Evolutionary conservation across 2,329 filamentous ascomycete species (phyloP), one percentile per base, ranked within the genome.

Genomic region (Pezicula neosporulosa): DNA sequence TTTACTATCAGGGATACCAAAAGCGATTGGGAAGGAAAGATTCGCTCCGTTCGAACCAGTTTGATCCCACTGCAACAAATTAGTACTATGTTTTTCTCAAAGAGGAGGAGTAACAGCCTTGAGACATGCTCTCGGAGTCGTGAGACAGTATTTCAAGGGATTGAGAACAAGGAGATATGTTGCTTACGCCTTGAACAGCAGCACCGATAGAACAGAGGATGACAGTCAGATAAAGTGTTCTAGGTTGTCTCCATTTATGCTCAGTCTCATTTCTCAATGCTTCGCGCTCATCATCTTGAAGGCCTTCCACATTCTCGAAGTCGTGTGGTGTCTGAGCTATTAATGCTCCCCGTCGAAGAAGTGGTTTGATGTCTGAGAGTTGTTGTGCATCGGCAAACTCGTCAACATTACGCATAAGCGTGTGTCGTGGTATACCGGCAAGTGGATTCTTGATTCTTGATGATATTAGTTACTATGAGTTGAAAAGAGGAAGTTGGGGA

Each of bases 231-330:
- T 83, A 85, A 10, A 89, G 72, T 48, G 77, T 77, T 61, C 64
- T 72, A 0, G 86, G 83, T 35, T 85, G 76, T 55, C 77, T 76
- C 82, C 86, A 89, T 62, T 83, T 85, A 74, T 89, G 83, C 18
- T 80, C 72, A 38, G 77, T 72, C 66, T 89, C 86, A 50, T 83
- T 53, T 18, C 47, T 47, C 28, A 60, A 21, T 52, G 83, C 50
- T 2, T 59, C 50, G 15, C 59, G 54, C 33, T 65, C 64, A 44
- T 69, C 68, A 27, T 64, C 60, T n/a, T 64, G 54, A 33, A 72
- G 49, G 24, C 60, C 57, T 18, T 39, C 39, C 18, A 61, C 59
- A 3, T 53, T 39, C 9, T 58, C 58, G 33, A 58, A 49, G 16
- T 55, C 47, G 33, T 54, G 48, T 6, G 59, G 58, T 19, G 49